These are phyloP conservation scores for Mangifera indica DNA, from an alignment of 345 rosid species.

Conservation along the genomic window DNA sequence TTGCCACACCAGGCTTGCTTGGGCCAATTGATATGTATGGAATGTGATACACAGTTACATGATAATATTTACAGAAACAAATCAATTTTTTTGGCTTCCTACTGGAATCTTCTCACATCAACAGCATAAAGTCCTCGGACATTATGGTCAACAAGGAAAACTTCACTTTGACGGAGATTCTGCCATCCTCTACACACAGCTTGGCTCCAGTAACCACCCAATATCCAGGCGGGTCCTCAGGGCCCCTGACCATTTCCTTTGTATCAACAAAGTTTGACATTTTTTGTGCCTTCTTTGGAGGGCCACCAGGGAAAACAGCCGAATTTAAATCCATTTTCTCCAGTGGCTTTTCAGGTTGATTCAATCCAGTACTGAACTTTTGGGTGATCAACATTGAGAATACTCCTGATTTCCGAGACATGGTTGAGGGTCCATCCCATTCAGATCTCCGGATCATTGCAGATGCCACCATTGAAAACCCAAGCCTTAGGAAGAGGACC, in stretches of 20 bases:
- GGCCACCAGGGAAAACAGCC: conserved; percentile 82
- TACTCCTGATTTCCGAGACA: conserved; percentile 73
- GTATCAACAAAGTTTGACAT: conserved; percentile 80
- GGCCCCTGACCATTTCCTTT: conserved; percentile 86
- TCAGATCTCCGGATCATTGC: conserved; percentile 69
- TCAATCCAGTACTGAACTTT: conserved; percentile 55
- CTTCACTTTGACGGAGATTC: conserved; percentile 77
- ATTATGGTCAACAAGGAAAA: conserved; percentile 74
- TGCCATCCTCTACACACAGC: conserved; percentile 71
- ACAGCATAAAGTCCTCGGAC: conserved; percentile 67
- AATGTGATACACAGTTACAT: conserved; percentile 13
- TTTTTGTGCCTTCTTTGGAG: conserved; percentile 59
- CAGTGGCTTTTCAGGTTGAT: conserved; percentile 46
- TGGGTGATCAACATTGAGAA: conserved; percentile 72
- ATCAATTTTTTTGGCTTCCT: neutral
- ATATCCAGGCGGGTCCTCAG: conserved; percentile 84
- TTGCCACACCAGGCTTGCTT: conserved; percentile 3
- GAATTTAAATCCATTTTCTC: conserved; percentile 73
- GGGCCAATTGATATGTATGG: neutral
- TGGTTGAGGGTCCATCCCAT: conserved; percentile 71
- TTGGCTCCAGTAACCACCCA: conserved; percentile 97
- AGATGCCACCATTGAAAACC: conserved; percentile 69
- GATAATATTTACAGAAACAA: conserved; percentile 25
- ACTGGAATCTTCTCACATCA: conserved; percentile 35
- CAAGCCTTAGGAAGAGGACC: conserved; percentile 83